These are phyloP conservation scores for Pisolithus orientalis DNA, from an alignment of 768 basidiomycete species.

Conservation along the genomic window DNA sequence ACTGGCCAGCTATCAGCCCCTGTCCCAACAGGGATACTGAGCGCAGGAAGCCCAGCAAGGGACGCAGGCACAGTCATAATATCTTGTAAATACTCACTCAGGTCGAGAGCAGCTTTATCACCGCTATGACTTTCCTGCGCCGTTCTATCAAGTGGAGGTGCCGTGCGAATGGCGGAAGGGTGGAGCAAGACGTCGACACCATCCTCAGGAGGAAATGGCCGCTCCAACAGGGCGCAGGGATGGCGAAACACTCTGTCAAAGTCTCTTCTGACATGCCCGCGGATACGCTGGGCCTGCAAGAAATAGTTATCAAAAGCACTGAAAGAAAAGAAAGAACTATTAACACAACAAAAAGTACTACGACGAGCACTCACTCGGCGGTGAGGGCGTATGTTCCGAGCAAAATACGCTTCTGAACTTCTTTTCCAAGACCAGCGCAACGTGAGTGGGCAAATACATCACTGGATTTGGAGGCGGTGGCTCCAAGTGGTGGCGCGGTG, in stretches of 20 bases:
- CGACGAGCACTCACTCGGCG: too few species aligned
- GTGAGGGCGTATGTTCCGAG: too few species aligned
- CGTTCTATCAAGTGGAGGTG: constrained; percentile 24
- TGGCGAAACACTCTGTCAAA: constrained; percentile 45
- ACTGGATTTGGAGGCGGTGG: constrained; percentile 43
- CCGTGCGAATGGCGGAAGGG: constrained; percentile 49
- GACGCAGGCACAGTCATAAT: constrained; percentile 90
- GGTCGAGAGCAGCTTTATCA: constrained; percentile 9
- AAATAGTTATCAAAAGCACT: too few species aligned
- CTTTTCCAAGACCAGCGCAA: constrained; percentile 47
- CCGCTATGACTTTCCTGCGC: constrained; percentile 4
- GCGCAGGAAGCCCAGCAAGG: constrained; percentile 25
- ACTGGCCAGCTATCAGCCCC: constrained; percentile 70
- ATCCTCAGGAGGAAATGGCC: background rate
- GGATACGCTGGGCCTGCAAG: too few species aligned
- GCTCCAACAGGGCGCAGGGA: constrained; percentile 37
- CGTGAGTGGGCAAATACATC: constrained; percentile 62
- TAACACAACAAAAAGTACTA: too few species aligned
- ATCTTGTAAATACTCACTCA: constrained; percentile 81
- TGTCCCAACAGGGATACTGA: constrained; percentile 19
- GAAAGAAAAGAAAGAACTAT: too few species aligned
- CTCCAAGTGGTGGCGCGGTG: constrained; percentile 34
- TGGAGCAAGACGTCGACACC: constrained; percentile 81
- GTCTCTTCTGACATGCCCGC: too few species aligned
- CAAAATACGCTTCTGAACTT: too few species aligned